Base-by-base conservation (phyloP, 257 asterid species). In the Capsicum rhomboideum region DNA sequence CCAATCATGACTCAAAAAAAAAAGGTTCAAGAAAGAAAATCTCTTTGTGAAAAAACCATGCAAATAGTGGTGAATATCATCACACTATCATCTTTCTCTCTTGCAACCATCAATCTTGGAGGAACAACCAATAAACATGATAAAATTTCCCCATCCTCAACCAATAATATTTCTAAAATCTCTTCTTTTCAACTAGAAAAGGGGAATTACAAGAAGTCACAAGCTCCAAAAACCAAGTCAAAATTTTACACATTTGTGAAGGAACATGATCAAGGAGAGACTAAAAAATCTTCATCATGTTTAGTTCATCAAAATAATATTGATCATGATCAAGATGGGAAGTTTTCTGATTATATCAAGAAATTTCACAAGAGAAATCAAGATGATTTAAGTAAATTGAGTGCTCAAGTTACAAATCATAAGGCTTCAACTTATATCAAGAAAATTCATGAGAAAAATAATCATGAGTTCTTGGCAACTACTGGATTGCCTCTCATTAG, bases 41-140 rank as follows among this genome's bases (percentile, higher is more conserved):
- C 87, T 10, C 34, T 86, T 6, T 86, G 91, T 79, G 90, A 86
- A 85, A 88, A 87, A 61, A 80, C 87, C 54, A 89, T 86, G 92
- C 67, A 89, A 52, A 11, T 85, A 31, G 84, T 85, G 85, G 0
- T 84, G 28, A 86, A 83, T 21, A 63, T 90, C 78, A 86, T 88
- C 80, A 90, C 83, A 83, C 53, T 85, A 78, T 90, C 89, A 16
- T 85, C 87, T 8, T 74, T 90, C n/a, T 88, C 90, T 31, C 17
- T 88, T 2, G 89, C 90, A 83, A 26, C 83, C 9, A 66, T 84
- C 37, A 85, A 55, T 63, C 28, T 83, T 53, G 77, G 84, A 67
- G 59, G 61, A 78, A 88, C 8, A 84, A 81, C 8, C 78, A 49
- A 58, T 14, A 40, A 44, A n/a, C 26, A 54, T 17, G 42, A 75